phyloP scores from a whole-genome alignment of 345 rosid genomes.

The Lepidium sativum region DNA sequence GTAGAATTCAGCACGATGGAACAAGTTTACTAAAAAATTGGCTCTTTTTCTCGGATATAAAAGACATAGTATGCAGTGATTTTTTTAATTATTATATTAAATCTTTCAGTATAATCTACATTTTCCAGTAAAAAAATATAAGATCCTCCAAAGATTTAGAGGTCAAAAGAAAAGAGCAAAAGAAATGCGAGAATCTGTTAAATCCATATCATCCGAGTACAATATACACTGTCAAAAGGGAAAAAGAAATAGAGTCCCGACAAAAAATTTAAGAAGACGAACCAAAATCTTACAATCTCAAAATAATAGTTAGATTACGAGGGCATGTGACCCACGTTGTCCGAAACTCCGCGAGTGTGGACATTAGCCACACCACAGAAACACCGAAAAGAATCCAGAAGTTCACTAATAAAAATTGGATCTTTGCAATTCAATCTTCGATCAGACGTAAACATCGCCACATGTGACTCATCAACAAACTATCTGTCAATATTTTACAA shows the following conservation, averaged over 20 bases:
- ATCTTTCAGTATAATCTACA: no score
- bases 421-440: slow-evolving; percentile 20
- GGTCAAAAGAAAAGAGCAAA: no score
- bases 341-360: slow-evolving; percentile 26
- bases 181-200: no score
- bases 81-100: no score
- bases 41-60: no score
- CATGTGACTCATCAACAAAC: slow-evolving; percentile 10
- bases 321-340: slow-evolving; percentile 32
- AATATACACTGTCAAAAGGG: slow-evolving; percentile 4
- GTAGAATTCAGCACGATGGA: no score
- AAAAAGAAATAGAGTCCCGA: slow-evolving; percentile 6
- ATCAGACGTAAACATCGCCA: slow-evolving; percentile 14
- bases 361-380: slow-evolving; percentile 20
- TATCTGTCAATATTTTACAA: neutral
- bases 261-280: slow-evolving; percentile 18
- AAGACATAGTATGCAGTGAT: no score
- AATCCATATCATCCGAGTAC: no score
- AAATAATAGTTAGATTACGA: slow-evolving; percentile 21
- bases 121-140: no score
- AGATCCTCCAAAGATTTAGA: no score
- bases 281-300: slow-evolving; percentile 10
- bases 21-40: no score
- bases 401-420: slow-evolving; percentile 11
- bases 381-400: slow-evolving; percentile 12